phyloP scores from a whole-genome alignment of 768 basidiomycete species.

The Filobasidium floriforme region DNA sequence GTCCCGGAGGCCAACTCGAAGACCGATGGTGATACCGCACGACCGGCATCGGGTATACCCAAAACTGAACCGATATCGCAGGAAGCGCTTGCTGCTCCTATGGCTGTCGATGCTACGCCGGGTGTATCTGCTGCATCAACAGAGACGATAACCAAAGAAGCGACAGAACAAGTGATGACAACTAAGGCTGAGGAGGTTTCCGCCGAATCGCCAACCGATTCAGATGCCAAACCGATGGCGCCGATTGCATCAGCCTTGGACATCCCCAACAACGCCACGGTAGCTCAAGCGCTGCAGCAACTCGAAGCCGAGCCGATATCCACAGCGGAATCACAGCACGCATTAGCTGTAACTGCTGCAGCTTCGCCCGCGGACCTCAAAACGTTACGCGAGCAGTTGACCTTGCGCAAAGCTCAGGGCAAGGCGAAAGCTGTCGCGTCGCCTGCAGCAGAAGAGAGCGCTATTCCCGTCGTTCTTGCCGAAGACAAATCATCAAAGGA shows the following conservation, averaged over 20 bases:
- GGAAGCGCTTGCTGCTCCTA: too few species aligned
- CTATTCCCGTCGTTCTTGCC: too few species aligned
- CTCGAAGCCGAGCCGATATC: too few species aligned
- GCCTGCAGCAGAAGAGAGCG: background rate
- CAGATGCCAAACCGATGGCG: background rate
- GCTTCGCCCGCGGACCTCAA: constrained; percentile 4
- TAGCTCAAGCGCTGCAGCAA: background rate
- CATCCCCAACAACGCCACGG: background rate
- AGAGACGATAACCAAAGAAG: too few species aligned
- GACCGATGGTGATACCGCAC: too few species aligned
- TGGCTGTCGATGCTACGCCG: too few species aligned
- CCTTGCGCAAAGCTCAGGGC: constrained; percentile 1
- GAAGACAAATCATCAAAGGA: too few species aligned
- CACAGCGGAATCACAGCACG: too few species aligned
- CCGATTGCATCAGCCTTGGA: background rate
- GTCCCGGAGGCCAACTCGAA: background rate
- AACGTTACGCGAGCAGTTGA: constrained; percentile 11
- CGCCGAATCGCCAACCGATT: background rate
- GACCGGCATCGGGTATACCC: too few species aligned
- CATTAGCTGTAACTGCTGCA: background rate
- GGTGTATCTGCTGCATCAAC: too few species aligned
- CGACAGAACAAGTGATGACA: background rate
- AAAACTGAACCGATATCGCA: too few species aligned
- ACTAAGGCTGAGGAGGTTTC: background rate
- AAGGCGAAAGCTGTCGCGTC: background rate